Conservation (phyloP, 1,284 basidiomycete species). For the Sanguinoderma infundibulare region DNA sequence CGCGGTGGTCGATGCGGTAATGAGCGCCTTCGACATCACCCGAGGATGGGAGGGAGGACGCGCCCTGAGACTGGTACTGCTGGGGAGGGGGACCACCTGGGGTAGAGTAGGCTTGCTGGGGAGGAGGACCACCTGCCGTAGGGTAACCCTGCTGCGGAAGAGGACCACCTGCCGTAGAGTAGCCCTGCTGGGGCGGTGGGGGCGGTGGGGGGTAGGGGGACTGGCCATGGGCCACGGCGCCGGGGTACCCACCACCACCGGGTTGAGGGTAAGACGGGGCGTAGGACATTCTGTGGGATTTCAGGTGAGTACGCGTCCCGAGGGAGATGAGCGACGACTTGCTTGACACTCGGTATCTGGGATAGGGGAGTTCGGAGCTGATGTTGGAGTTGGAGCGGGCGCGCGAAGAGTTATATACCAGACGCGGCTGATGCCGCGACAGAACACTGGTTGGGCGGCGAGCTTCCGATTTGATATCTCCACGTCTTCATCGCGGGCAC, state of each 20-base stretch:
- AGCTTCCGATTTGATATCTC: too few species aligned
- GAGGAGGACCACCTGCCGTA: neutral
- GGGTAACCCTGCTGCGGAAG: neutral
- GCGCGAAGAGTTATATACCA: too few species aligned
- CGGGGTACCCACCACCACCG: conserved; percentile 14
- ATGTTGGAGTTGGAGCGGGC: too few species aligned
- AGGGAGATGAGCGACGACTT: neutral
- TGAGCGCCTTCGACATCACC: conserved; percentile 34
- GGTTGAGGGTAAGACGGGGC: conserved; percentile 17
- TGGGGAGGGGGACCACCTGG: neutral
- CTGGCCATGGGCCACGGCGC: conserved; percentile 1
- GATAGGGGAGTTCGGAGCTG: neutral
- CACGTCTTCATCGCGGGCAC: too few species aligned
- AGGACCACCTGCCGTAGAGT: neutral
- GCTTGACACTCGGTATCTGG: neutral
- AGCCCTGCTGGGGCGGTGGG: conserved; percentile 3
- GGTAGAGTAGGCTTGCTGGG: neutral
- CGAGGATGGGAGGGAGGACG: conserved; percentile 22
- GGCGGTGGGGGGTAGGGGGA: conserved; percentile 1
- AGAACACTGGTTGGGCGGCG: too few species aligned
- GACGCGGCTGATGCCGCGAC: too few species aligned
- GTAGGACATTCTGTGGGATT: conserved; percentile 9
- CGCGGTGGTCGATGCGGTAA: conserved; percentile 37
- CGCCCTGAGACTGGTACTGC: neutral
- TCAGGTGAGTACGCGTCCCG: neutral